Conservation (phyloP, 2,329 filamentous ascomycete genomes). For the Colletotrichum truncatum region DNA sequence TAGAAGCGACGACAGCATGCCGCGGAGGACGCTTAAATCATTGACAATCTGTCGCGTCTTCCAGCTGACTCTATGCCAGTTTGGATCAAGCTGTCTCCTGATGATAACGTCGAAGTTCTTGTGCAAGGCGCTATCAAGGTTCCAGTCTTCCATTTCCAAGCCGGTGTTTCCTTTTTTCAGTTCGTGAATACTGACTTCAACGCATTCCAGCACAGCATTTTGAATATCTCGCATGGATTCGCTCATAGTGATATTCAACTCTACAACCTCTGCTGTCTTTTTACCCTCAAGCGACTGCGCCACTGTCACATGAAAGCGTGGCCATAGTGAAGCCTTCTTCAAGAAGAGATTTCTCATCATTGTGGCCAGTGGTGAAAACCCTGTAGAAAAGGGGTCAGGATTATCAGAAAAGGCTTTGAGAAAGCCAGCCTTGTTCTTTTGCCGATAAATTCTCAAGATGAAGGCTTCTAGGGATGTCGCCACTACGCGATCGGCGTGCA, state of each 20-base stretch:
- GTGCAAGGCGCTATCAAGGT: constrained; percentile 89
- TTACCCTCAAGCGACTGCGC: constrained; percentile 90
- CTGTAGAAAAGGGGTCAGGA: constrained; percentile 88
- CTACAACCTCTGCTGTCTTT: constrained; percentile 95
- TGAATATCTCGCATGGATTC: constrained; percentile 94
- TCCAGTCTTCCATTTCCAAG: constrained; percentile 97
- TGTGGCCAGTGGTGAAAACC: constrained; percentile 86
- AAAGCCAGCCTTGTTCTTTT: constrained; percentile 93
- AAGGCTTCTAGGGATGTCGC: constrained; percentile 94
- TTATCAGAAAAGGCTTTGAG: constrained; percentile 96
- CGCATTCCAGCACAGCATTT: constrained; percentile 93
- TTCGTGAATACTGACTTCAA: constrained; percentile 93
- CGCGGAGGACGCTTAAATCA: constrained; percentile 84
- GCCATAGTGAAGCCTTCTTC: constrained; percentile 88
- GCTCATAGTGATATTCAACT: constrained; percentile 96
- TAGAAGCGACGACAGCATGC: constrained; percentile 83
- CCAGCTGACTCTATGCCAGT: constrained; percentile 97
- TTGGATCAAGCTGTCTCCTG: constrained; percentile 88
- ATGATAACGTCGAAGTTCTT: constrained; percentile 92
- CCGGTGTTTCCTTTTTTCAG: constrained; percentile 91
- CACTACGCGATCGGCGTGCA: constrained; percentile 88
- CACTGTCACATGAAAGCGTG: constrained; percentile 90
- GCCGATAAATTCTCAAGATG: constrained; percentile 90
- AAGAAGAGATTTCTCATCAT: constrained; percentile 96
- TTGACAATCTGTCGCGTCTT: constrained; percentile 95